A percentile compares a stretch with the other conserved stretches of the same genome.
Conservation (phyloP, 2,329 filamentous ascomycete species). For the Fusarium duplospermum region DNA sequence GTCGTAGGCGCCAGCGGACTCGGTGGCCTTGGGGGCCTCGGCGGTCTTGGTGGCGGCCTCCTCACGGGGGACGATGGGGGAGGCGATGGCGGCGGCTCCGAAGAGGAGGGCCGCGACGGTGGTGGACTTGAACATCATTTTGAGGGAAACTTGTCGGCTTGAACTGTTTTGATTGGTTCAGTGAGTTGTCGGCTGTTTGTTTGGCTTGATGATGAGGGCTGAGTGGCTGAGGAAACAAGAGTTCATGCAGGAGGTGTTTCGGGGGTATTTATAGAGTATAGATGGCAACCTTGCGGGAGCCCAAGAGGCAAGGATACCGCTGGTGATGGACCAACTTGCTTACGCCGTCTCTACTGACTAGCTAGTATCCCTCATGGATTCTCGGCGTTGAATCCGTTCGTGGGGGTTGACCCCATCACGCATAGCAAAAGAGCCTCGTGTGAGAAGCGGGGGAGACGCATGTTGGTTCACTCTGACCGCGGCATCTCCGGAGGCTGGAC, state of each 20-base stretch:
- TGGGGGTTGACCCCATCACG: constrained; percentile 17
- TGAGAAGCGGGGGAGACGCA: neutral
- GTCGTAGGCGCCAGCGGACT: constrained; percentile 42
- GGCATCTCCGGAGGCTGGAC: constrained; percentile 5
- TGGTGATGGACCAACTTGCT: neutral
- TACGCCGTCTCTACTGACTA: neutral
- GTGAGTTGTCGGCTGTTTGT: constrained; percentile 1
- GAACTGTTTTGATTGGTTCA: constrained; percentile 10
- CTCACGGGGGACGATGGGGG: constrained; percentile 44
- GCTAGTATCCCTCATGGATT: constrained; percentile 1
- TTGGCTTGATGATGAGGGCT: constrained; percentile 6
- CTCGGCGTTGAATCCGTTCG: constrained; percentile 5
- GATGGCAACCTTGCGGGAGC: neutral
- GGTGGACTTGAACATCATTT: constrained; percentile 45
- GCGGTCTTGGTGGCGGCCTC: constrained; percentile 39
- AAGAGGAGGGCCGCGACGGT: constrained; percentile 37
- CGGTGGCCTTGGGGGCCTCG: constrained; percentile 27
- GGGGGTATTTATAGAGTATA: constrained; percentile 38
- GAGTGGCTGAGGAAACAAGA: constrained; percentile 29
- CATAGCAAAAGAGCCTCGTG: neutral
- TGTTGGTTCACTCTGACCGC: neutral
- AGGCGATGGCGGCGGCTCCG: constrained; percentile 41
- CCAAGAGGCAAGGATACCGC: neutral
- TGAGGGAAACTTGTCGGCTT: constrained; percentile 6
- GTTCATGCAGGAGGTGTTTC: constrained; percentile 12